Evolutionary conservation across 108 stramenopile species (phyloP), one percentile per base, ranked within the genome.

Genomic region (Fistulifera pelliculosa): DNA sequence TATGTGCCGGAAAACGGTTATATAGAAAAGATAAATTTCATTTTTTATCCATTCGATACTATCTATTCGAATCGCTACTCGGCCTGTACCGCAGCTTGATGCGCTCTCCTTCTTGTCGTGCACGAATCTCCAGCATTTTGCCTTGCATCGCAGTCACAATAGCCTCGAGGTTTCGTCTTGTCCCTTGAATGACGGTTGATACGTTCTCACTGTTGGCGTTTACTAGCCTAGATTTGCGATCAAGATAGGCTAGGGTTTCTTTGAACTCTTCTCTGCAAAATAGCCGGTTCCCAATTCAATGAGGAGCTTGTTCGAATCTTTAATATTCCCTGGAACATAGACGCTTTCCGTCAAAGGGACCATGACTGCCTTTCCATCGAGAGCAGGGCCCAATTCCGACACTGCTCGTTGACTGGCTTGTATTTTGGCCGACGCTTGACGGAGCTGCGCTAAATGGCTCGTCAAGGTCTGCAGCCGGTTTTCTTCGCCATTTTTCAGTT

Each of bases 221-320:
- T 0, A 88, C 87, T 8, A 93, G 38, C 27, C 80, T 82, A 12
- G 61, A 24, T 65, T 85, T 89, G 14, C 91, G 67, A 25, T 83
- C 81, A 63, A 93, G 52, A 50, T 84, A 86, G 39, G 59, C 73
- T 17, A 60, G 45, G 0, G 87, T 84, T 43, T 89, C 79, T 44
- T 68, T 75, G 49, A 41, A 13, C 60, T 61, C 65, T 88, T 88
- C 55, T 89, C 85, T 1, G 67, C 82, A 53, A 79, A 93, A 69
- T 80, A 93, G 8, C 91, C 91, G 16, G 91, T 88, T 15, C 91
- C 91, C 42, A 93, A 65, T 52, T 93, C 91, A 54, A 88, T 84
- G 59, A 89, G 61, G 16, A 89, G 54, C 50, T 74, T 72, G 59
- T 66, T 70, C 14, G 83, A 81, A 41, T 88, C 84, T n/a, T 75